Base-by-base conservation (phyloP, 768 basidiomycete genomes). In the Zangia roseola region DNA sequence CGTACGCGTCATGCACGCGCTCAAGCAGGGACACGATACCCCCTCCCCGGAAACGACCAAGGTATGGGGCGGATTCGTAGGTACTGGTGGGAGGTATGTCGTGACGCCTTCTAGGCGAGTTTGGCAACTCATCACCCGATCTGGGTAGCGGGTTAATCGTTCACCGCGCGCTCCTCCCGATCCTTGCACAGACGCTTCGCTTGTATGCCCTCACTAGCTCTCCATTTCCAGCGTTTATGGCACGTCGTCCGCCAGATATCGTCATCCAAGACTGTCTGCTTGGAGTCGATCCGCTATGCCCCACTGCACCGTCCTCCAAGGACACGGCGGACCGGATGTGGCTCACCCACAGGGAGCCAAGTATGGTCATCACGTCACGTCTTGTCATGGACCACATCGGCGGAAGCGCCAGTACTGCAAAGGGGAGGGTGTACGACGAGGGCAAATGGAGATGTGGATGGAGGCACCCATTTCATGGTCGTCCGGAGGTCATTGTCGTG, bases 381-480 rank as follows among this genome's bases (percentile, higher is more conserved):
- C 59, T 74, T 14, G 61, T 74, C 21, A 67, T 75, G 64, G 73
- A 75, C 54, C 71, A 74, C 47, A 69, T 76, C 21, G 73, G 74
- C 21, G 73, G 65, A 13, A 58, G 56, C 50, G 62, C 58, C 12
- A 72, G 72, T 37, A 76, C 73, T 5, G 64, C 64, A 36, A 36
- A 26, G 6, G 58, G 64, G 5, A 69, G 72, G 43, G 28, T 42
- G 4, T 60, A 64, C 10, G 65, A 68, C 26, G 37, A 50, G 10
- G 64, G 70, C 25, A 71, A 72, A 48, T 75, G 73, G 72, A 63
- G 68, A 47, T 76, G 74, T 50, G 69, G 72, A n/a, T 75, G 73
- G 74, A 64, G 73, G 19, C 73, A 74, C 60, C 66, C 73, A 23
- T 74, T 76, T 46, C 73, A 77, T 55, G 73, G 72, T 24, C 56